phyloP scores from a whole-genome alignment of 148 eudicot species.

The Vaccinium macrocarpon region DNA sequence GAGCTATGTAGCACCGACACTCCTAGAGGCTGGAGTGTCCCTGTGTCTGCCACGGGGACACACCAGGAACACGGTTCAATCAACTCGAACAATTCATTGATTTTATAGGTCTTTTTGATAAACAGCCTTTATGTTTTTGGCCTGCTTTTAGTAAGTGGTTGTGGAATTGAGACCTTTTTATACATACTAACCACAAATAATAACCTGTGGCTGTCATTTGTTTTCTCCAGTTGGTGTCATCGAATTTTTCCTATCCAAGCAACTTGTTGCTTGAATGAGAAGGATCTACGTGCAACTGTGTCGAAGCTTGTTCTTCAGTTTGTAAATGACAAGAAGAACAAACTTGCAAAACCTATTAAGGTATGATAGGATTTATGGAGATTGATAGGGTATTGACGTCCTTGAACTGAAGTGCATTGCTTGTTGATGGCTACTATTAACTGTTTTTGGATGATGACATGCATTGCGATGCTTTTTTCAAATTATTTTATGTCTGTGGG shows the following conservation, averaged over 20 bases:
- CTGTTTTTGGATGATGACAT: neutral
- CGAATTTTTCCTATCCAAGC: constrained; percentile 83
- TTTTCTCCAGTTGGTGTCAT: constrained; percentile 73
- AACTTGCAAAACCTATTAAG: constrained; percentile 50
- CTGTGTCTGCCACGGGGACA: no score
- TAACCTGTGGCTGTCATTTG: constrained; percentile 12
- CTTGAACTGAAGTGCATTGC: neutral
- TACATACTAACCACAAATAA: neutral
- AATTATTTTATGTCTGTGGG: neutral
- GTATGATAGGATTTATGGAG: constrained; percentile 31
- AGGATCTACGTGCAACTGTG: constrained; percentile 46
- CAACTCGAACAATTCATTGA: neutral
- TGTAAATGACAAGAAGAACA: constrained; percentile 39
- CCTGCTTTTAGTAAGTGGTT: neutral
- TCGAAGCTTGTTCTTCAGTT: constrained; percentile 56
- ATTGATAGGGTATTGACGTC: neutral
- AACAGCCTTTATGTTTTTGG: neutral
- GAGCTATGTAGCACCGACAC: no score
- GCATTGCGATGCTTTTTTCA: neutral
- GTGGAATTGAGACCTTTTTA: neutral
- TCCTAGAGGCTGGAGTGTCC: no score
- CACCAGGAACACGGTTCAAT: no score
- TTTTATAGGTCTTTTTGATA: neutral
- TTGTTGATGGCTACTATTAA: neutral
- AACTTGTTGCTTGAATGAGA: constrained; percentile 62